Base-by-base conservation (phyloP, 2,329 filamentous ascomycete species). In the Aspergillus texensis region DNA sequence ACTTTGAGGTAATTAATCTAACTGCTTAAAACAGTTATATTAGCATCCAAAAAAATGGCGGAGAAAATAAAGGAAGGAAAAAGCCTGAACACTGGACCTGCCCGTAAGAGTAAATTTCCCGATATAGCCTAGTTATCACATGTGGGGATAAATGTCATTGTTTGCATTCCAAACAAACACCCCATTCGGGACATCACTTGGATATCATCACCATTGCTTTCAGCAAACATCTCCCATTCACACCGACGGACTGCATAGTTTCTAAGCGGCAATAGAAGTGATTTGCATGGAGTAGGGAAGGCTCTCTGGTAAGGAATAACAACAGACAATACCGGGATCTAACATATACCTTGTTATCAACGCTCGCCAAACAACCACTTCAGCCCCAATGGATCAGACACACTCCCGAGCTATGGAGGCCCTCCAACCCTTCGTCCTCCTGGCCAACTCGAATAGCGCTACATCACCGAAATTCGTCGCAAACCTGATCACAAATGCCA, bases 401-500 rank as follows among this genome's bases (percentile, higher is more conserved):
- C 81, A 83, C 67, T 73, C 82, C 57, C 84, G 84, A 69, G 82
- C 81, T 41, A 80, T 89, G 68, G 88, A 88, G 69, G 87, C 82
- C 60, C 82, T 85, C 12, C 83, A 97, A 84, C 93, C 94, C n/a
- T 98, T 94, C 81, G 83, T 99, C 64, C 91, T 91, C 58, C 91
- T 97, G 68, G 91, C 91, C 73, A 95, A 94, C 76, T 91, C 93
- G 12, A 93, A 92, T 66, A 92, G 76, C 56, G 74, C 76, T 21
- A 73, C 88, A 8, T 93, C 93, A 12, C 90, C 93, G 46, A 90
- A 91, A 70, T 92, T 93, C 63, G 91, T 94, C 48, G 90, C 91
- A 73, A 93, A 97, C 76, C 87, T 98, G 60, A 87, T 98, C 76
- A 88, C 85, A 52, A 92, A 93, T 79, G 95, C 94, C 65, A 98